Evolutionary conservation across 2,329 filamentous ascomycete genomes (phyloP), one percentile per base, ranked within the genome.

Genomic region (Pseudovirgaria hyperparasitica): DNA sequence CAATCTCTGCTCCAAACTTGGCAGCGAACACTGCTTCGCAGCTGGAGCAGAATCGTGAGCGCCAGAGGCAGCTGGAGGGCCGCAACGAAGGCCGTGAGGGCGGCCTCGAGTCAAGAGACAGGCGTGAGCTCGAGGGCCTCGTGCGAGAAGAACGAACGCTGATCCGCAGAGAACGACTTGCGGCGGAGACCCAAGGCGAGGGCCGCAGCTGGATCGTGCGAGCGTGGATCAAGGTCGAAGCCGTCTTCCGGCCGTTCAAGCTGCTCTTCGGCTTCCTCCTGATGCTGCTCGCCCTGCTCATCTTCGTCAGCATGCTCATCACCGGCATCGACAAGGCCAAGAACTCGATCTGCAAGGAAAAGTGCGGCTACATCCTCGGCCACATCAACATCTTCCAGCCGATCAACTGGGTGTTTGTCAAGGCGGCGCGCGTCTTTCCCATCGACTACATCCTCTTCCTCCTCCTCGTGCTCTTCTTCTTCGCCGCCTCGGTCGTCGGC

Each of bases 301-400:
- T 92, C 39, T 92, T 84, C 69, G 69, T 78, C 6, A 92, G 82
- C 9, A 96, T 98, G 84, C 69, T 96, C 40, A 80, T 96, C 48
- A 96, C 87, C 0, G 80, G 76, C 39, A 85, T 96, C 45, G 90
- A 98, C 68, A 96, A 96, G 61, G 82, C 85, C 19, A 86, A 80
- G 54, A 94, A 96, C 60, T 94, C 86, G 4, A 62, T 92, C 36
- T 98, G 90, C 69, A 87, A 90, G 52, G 64, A 75, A 32, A 76
- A 73, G 42, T 98, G 90, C 50, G 90, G 90, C 35, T 98, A 94
- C 56, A 81, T 96, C 26, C 67, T 98, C 4, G 84, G 76, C 22
- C 67, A 76, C 46, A 80, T 92, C 52, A 84, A 92, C 51, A 75
- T 96, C 41, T 92, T 94, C 63, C 90, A 98, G 51, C 90, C 90